A percentile compares a stretch with the other conserved stretches of the same genome.
Evolutionary conservation across 305 asterid genomes (phyloP).

Genomic region (Petunia hybrid): DNA sequence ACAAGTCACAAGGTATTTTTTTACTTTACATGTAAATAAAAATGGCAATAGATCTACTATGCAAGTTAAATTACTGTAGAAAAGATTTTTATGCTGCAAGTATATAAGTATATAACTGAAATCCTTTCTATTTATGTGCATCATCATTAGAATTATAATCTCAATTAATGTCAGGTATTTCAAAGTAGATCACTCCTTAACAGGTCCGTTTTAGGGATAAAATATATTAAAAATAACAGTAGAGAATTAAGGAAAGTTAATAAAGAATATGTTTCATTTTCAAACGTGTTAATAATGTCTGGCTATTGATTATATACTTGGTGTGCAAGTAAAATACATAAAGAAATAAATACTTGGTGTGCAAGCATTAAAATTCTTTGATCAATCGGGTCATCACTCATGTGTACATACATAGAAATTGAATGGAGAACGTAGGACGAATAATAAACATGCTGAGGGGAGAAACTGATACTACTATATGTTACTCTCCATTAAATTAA

Average conservation of each 20-base stretch:
- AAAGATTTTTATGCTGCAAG: too few relatives aligned
- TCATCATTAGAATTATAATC: too few relatives aligned
- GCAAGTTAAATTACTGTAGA: too few relatives aligned
- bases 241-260: neutral
- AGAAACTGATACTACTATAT: too few relatives aligned
- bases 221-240: neutral
- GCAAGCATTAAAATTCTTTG: neutral
- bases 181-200: neutral
- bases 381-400: neutral
- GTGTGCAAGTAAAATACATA: neutral
- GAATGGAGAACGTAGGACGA: too few relatives aligned
- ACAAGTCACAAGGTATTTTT: too few relatives aligned
- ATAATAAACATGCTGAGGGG: too few relatives aligned
- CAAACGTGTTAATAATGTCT: neutral
- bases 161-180: neutral
- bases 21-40: too few relatives aligned
- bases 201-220: neutral
- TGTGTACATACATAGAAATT: neutral
- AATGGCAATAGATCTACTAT: too few relatives aligned
- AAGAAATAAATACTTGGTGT: neutral
- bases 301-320: neutral
- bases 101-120: too few relatives aligned
- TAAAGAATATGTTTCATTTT: neutral
- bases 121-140: too few relatives aligned
- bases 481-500: neutral